A percentile compares a stretch with the other conserved stretches of the same genome.
These are phyloP conservation scores for Candida glucosophila DNA, from an alignment of 1,139 yeast genomes.

Conservation along the genomic window DNA sequence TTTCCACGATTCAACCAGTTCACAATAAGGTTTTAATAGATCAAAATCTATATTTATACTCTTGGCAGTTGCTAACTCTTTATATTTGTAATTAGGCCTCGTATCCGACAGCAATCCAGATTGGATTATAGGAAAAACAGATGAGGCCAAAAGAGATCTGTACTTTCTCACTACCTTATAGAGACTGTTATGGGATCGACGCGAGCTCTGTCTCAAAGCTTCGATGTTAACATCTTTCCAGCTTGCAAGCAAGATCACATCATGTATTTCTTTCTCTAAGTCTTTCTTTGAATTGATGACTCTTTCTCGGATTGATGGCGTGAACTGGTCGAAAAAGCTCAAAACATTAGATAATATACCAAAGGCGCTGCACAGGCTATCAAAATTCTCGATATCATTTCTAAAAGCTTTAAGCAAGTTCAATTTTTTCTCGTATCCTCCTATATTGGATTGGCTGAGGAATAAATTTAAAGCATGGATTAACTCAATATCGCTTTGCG, in stretches of 20 bases:
- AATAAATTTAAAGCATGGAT: constrained; percentile 71
- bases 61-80: not conserved
- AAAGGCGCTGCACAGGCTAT: constrained; percentile 10
- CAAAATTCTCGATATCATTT: constrained; percentile 30
- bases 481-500: constrained; percentile 29
- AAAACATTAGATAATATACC: constrained; percentile 46
- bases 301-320: constrained; percentile 34
- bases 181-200: constrained; percentile 74
- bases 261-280: constrained; percentile 73
- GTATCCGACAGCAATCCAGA: constrained; percentile 38
- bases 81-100: not conserved
- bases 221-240: constrained; percentile 96
- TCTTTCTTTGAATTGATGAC: constrained; percentile 39
- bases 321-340: constrained; percentile 69
- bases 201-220: constrained; percentile 89
- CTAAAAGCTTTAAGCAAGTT: constrained; percentile 54
- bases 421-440: constrained; percentile 60
- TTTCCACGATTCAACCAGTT: constrained; percentile 36
- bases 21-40: too few relatives aligned
- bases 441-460: constrained; percentile 65
- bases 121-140: constrained; percentile 52
- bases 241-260: constrained; percentile 80
- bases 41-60: too few relatives aligned
- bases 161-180: constrained; percentile 82
- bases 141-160: constrained; percentile 50